Evolutionary conservation across 2,329 filamentous ascomycete species (phyloP).

Genomic region (Colletotrichum sp.): DNA sequence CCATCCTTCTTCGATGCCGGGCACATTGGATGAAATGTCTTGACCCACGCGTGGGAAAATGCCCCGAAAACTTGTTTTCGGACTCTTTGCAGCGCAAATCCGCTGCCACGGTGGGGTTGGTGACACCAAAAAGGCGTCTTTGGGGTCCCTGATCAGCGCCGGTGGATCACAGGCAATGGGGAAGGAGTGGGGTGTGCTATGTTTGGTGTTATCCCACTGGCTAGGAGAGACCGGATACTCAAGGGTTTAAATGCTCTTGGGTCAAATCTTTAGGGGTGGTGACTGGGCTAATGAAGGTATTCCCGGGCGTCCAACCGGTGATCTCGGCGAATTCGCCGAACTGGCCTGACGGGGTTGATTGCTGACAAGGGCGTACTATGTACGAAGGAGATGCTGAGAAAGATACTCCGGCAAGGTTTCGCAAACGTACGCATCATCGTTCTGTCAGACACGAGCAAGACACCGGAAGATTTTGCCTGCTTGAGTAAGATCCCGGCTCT

Average conservation of each 20-base stretch:
- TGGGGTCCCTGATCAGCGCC: not conserved
- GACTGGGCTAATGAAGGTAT: too few relatives aligned
- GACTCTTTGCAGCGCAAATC: not conserved
- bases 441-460: not conserved
- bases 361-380: not conserved
- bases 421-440: not conserved
- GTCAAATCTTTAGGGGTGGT: too few relatives aligned
- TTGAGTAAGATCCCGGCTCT: not conserved
- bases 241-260: not conserved
- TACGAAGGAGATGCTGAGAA: not conserved
- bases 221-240: not conserved
- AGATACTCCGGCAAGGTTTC: not conserved
- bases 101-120: not conserved
- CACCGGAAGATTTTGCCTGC: not conserved
- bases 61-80: not conserved
- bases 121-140: not conserved
- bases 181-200: not conserved
- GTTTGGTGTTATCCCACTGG: not conserved
- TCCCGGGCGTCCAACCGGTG: not conserved
- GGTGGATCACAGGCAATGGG: not conserved
- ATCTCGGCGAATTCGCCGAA: not conserved
- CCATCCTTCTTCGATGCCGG: not conserved
- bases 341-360: not conserved
- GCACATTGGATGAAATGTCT: not conserved
- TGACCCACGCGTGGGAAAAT: not conserved